A percentile compares a stretch with the other conserved stretches of the same genome.
phyloP scores from a whole-genome alignment of 371 early-diverging fungal genomes.

The Mortierella sp. region DNA sequence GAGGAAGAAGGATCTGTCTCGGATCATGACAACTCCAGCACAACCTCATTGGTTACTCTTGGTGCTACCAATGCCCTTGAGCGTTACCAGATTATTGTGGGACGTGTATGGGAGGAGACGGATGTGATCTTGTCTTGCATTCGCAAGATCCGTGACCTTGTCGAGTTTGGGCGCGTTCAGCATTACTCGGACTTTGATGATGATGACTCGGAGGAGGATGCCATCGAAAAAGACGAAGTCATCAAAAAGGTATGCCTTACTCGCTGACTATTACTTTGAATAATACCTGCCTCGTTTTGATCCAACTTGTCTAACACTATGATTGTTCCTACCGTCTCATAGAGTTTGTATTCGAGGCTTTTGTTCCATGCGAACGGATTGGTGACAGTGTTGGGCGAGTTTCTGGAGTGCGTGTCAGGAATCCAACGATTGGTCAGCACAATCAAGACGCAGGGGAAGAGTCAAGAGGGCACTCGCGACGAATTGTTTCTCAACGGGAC shows the following conservation, averaged over 20 bases:
- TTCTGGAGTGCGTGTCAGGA: slow-evolving; percentile 50
- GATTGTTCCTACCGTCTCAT: neutral
- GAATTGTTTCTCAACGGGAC: neutral
- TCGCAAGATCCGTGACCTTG: slow-evolving; percentile 51
- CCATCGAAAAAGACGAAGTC: slow-evolving; percentile 26
- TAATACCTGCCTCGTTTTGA: neutral
- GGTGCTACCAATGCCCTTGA: slow-evolving; percentile 53
- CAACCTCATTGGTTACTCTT: slow-evolving; percentile 43
- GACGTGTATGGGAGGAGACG: slow-evolving; percentile 53
- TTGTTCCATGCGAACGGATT: slow-evolving; percentile 41
- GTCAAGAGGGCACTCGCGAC: neutral
- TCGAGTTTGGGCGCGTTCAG: slow-evolving; percentile 46
- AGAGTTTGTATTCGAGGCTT: slow-evolving; percentile 43
- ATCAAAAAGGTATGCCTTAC: slow-evolving; percentile 25
- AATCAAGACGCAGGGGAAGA: slow-evolving; percentile 34
- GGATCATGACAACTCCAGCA: slow-evolving; percentile 21
- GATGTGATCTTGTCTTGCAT: slow-evolving; percentile 38
- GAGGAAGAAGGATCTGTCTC: neutral
- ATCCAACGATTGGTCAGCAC: slow-evolving; percentile 46
- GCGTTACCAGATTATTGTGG: slow-evolving; percentile 46
- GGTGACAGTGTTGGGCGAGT: slow-evolving; percentile 53
- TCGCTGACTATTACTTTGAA: neutral
- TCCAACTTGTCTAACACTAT: neutral
- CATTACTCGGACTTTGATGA: slow-evolving; percentile 41
- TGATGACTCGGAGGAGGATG: slow-evolving; percentile 56